Base-by-base conservation (phyloP, 2,329 filamentous ascomycete species). In the Phyllosticta citribraziliensis region DNA sequence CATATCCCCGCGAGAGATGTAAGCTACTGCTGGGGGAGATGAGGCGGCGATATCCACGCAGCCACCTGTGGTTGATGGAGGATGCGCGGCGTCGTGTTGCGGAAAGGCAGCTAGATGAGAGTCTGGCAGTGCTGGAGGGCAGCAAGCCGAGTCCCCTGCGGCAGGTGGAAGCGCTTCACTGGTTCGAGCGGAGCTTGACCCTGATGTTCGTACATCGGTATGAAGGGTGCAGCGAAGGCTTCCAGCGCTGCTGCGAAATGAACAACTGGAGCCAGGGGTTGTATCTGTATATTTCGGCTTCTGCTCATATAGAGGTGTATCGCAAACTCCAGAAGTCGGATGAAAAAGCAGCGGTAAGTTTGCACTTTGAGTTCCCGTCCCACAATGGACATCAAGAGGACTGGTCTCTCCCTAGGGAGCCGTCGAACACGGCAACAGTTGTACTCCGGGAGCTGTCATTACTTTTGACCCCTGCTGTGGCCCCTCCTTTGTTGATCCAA, bases 201-300 rank as follows among this genome's bases (percentile, higher is more conserved):
- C 81, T 84, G 63, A 88, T 97, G 84, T 92, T 88, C 68, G 75
- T 87, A 19, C 89, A 95, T 71, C 81, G 87, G 64, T 97, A 93
- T 77, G 74, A 83, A 8, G 79, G 86, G 3, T 91, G 89, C 73
- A 84, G 89, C 2, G 81, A 87, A 61, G 82, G 84, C 0, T 97
- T 97, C 73, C 73, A 92, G 57, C 79, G 80, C 65, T 92, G 89
- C 65, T 78, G 89, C 11, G 86, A 89, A 60, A 80, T 94, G 60
- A 97, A 96, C 74, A 89, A 89, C 67, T 97, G 94, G 94, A 92
- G 88, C 61, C 91, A 91, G 58, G 85, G 87, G 0, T 73, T 97
- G 58, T 97, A 99, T 76, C 91, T 91, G 71, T 97, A 92, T 75
- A 88, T 96, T 65, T 88, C 89, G 1, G 94, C 87, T 8, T 82